Percentiles rank a stretch among this genome's conserved stretches.
phyloP scores from a whole-genome alignment of 768 basidiomycete genomes.

The Trametes elegans region DNA sequence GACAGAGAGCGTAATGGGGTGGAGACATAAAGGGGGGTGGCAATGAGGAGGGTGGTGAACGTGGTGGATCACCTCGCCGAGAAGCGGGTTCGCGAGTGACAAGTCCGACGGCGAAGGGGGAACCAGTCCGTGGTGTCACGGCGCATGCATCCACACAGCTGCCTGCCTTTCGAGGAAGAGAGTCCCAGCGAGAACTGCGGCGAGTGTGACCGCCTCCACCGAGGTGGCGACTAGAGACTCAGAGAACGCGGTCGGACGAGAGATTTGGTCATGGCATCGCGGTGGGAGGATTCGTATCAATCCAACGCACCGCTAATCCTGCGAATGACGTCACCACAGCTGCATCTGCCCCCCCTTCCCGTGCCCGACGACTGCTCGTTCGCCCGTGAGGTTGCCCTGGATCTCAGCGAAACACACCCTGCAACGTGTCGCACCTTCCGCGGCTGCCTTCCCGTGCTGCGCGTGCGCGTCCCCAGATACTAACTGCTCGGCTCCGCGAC shows the following conservation, averaged over 20 bases:
- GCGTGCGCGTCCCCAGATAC: not conserved
- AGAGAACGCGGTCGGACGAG: not conserved
- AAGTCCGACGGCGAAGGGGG: too few species aligned
- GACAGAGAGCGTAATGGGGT: constrained; percentile 18
- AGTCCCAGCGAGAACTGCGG: not conserved
- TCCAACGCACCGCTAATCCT: constrained; percentile 10
- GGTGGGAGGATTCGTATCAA: not conserved
- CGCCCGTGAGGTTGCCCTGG: not conserved
- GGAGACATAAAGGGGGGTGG: constrained; percentile 12
- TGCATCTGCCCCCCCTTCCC: not conserved
- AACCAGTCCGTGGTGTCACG: too few species aligned
- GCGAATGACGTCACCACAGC: constrained; percentile 10
- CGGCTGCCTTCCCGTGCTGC: not conserved
- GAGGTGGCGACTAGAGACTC: not conserved
- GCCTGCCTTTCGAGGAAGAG: not conserved
- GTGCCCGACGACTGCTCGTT: not conserved
- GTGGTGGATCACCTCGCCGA: constrained; percentile 11
- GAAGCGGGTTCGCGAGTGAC: not conserved
- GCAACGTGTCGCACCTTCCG: constrained; percentile 11
- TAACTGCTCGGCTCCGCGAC: not conserved
- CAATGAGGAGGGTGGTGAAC: constrained; percentile 13
- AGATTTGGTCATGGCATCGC: constrained; percentile 3
- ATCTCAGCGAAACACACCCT: not conserved
- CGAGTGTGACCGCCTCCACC: not conserved
- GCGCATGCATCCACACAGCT: not conserved